Evolutionary conservation across 2,329 filamentous ascomycete species (phyloP), one percentile per base, ranked within the genome.

Genomic region (Sporothrix euskadiensis): DNA sequence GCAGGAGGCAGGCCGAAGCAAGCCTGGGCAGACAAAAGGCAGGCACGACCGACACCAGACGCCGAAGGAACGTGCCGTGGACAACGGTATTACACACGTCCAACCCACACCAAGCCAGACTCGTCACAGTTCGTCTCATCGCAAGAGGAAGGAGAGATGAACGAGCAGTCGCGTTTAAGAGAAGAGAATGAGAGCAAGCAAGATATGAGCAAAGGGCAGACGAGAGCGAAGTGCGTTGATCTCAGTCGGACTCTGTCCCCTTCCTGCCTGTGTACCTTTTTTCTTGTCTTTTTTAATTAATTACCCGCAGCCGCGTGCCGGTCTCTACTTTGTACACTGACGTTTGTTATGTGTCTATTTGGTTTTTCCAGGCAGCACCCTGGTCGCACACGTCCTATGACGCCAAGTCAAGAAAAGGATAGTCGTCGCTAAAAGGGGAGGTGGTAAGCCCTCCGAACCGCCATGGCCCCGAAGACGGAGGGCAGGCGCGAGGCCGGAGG

Each of bases 351-450:
- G 12, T 41, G 19, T 32, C 10, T 19, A 56, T 41, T 35, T 61
- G 22, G 32, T 41, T 63, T 41, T 63, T 19, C 32, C 35, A 41
- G 32, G 32, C 32, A 63, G 39, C 16, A 63, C 32, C 57, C 57
- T 41, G n/a, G 57, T 63, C 57, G 19, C 57, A n/a, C 57, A 22
- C 44, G 44, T 32, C 57, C 16, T 56, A 63, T 63, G 57, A 41
- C 57, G 57, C 16, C 57, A 63, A 39, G 57, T 63, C 32, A n/a
- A 63, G 44, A 63, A 63, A 39, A 41, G 57, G 57, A 63, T 63
- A 41, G 57, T 41, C 57, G 19, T 35, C 32, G 32, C 19, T 14
- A 59, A 59, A 32, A 30, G 54, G 56, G 56, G 56, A 59, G 56
- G 56, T 59, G 56, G 56, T 59, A 19, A 59, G 30, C 30, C 56